Conservation (phyloP, 345 rosid species). For the Eucalyptus regnans region DNA sequence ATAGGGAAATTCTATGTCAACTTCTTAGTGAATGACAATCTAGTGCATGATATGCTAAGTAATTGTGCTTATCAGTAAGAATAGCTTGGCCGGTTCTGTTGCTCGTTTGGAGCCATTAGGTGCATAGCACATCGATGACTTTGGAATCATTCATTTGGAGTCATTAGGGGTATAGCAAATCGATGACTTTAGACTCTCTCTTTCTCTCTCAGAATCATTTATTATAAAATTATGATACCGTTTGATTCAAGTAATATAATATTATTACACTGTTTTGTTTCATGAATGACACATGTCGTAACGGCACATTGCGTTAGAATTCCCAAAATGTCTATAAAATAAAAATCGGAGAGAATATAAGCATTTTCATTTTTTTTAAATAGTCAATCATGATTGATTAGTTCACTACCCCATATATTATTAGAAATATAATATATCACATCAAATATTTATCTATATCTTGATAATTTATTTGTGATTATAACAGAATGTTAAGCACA, state of each 20-base stretch:
- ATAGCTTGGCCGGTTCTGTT: accelerated
- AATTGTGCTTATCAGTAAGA: not conserved
- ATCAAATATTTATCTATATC: no score
- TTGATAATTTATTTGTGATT: not conserved
- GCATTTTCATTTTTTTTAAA: not conserved
- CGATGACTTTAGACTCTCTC: no score
- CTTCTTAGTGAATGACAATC: not conserved
- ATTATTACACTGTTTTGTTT: not conserved
- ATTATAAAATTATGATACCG: no score
- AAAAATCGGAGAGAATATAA: not conserved
- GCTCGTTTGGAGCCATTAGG: not conserved
- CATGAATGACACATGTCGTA: not conserved
- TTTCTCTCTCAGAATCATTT: no score
- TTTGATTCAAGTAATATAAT: not conserved
- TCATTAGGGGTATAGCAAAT: no score
- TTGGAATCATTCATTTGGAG: not conserved
- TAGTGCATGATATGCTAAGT: not conserved
- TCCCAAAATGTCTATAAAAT: not conserved
- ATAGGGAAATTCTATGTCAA: not conserved
- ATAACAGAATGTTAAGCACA: not conserved
- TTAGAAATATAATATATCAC: not conserved
- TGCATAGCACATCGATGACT: not conserved
- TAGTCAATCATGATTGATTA: not conserved
- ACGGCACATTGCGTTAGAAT: not conserved
- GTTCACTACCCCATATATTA: not conserved